These are phyloP conservation scores for Wickerhamiella alocasiicola DNA, from an alignment of 805 yeast genomes.

Conservation along the genomic window DNA sequence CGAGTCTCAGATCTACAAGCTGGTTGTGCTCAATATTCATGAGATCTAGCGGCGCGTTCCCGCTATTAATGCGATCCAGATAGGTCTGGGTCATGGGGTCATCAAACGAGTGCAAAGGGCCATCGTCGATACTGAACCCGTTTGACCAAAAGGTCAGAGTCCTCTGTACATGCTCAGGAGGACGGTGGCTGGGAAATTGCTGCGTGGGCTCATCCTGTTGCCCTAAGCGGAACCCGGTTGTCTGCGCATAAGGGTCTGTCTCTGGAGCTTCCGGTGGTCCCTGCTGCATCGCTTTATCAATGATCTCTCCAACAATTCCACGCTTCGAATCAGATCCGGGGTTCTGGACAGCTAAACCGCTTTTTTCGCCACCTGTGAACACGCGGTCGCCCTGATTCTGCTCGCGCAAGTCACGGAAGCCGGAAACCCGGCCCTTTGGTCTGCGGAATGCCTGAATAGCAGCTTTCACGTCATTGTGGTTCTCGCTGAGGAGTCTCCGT, in stretches of 20 bases:
- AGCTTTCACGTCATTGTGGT: not conserved
- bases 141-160: slow-evolving; percentile 91
- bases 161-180: slow-evolving; percentile 46
- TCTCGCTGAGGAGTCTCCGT: slow-evolving; percentile 2
- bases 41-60: slow-evolving; percentile 79
- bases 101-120: slow-evolving; percentile 72
- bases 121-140: slow-evolving; percentile 93
- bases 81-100: slow-evolving; percentile 80
- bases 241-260: slow-evolving; percentile 18
- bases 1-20: slow-evolving; percentile 85
- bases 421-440: slow-evolving; percentile 7
- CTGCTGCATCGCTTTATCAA: slow-evolving; percentile 26
- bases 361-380: slow-evolving; percentile 56
- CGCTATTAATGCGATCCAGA: slow-evolving; percentile 68
- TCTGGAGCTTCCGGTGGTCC: slow-evolving; percentile 16
- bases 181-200: slow-evolving; percentile 20
- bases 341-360: slow-evolving; percentile 64
- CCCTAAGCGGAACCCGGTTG: slow-evolving; percentile 29
- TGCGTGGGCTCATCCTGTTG: slow-evolving; percentile 20
- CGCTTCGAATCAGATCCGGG: slow-evolving; percentile 31
- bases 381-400: slow-evolving; percentile 24
- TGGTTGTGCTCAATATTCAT: slow-evolving; percentile 80
- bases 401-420: slow-evolving; percentile 7
- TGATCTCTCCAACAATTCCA: slow-evolving; percentile 27
- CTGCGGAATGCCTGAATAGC: slow-evolving; percentile 7